Conservation (phyloP, 345 rosid species). For the Eucalyptus guilfoylei region DNA sequence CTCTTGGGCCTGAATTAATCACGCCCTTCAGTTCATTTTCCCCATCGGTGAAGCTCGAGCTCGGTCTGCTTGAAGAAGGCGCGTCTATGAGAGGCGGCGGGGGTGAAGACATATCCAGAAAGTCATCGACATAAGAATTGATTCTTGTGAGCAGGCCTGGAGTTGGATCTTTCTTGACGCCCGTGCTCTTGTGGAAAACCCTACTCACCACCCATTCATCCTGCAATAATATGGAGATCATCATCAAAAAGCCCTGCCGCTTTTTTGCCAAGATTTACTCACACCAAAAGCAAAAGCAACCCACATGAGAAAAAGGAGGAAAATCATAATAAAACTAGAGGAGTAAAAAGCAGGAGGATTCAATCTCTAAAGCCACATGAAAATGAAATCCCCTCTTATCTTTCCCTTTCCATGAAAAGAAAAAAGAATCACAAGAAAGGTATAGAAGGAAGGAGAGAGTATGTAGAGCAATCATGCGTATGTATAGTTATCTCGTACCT, state of each 20-base stretch:
- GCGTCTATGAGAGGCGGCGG: constrained; percentile 52
- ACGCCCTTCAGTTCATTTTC: neutral
- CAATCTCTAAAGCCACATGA: neutral
- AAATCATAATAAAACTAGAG: neutral
- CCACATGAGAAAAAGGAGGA: neutral
- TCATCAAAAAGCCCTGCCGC: neutral
- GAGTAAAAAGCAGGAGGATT: neutral
- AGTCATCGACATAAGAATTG: constrained; percentile 33
- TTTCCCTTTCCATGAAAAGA: neutral
- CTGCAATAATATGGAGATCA: constrained; percentile 17
- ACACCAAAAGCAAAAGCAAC: neutral
- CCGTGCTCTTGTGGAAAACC: constrained; percentile 76
- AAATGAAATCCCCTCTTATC: neutral
- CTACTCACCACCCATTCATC: constrained; percentile 97
- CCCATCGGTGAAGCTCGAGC: constrained; percentile 7
- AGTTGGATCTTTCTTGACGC: constrained; percentile 26
- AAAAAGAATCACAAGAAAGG: neutral
- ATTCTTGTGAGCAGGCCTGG: neutral
- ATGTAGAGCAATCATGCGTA: neutral
- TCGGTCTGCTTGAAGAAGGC: neutral
- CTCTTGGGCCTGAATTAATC: neutral
- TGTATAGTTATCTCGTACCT: constrained; percentile 20
- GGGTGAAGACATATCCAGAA: constrained; percentile 22
- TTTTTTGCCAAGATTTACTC: neutral
- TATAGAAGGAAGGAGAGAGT: neutral